Conservation (phyloP, 23 red algal species). For the Agarophyton chilense region DNA sequence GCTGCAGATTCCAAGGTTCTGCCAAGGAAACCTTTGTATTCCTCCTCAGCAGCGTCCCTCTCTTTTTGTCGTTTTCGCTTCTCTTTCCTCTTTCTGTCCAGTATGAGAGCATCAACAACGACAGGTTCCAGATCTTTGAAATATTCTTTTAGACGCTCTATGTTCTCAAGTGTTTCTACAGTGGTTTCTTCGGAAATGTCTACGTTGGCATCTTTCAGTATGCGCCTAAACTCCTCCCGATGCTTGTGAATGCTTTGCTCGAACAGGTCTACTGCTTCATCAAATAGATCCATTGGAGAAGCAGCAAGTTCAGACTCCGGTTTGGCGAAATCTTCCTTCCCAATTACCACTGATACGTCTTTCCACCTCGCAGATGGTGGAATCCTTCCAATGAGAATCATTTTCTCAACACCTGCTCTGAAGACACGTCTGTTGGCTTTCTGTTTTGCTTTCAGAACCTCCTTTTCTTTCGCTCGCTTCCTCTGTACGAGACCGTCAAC, state of each 20-base stretch:
- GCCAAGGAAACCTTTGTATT: conserved; percentile 34
- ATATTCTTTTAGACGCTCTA: conserved; percentile 13
- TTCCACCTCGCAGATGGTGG: conserved; percentile 51
- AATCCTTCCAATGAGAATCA: conserved; percentile 50
- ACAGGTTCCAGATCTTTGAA: conserved; percentile 14
- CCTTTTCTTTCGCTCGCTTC: conserved; percentile 35
- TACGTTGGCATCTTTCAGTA: conserved; percentile 46
- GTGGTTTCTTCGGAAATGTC: conserved; percentile 56
- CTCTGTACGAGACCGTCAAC: conserved; percentile 32
- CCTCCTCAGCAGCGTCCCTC: conserved; percentile 17
- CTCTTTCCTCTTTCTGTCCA: conserved; percentile 50
- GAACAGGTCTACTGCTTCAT: conserved; percentile 44
- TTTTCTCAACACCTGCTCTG: conserved; percentile 43
- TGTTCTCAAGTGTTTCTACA: conserved; percentile 43
- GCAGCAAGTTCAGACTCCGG: conserved; percentile 49
- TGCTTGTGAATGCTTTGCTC: conserved; percentile 37
- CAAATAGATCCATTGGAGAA: conserved; percentile 23
- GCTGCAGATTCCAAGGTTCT: conserved; percentile 1
- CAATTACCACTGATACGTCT: conserved; percentile 56
- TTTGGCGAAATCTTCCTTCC: conserved; percentile 42
- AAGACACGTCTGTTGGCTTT: conserved; percentile 7
- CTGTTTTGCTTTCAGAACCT: conserved; percentile 10
- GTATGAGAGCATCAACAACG: conserved; percentile 54
- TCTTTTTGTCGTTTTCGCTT: conserved; percentile 57
- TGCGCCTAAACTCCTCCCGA: conserved; percentile 41